Conservation (phyloP, 345 rosid genomes). For the Anastatica hierochuntica region DNA sequence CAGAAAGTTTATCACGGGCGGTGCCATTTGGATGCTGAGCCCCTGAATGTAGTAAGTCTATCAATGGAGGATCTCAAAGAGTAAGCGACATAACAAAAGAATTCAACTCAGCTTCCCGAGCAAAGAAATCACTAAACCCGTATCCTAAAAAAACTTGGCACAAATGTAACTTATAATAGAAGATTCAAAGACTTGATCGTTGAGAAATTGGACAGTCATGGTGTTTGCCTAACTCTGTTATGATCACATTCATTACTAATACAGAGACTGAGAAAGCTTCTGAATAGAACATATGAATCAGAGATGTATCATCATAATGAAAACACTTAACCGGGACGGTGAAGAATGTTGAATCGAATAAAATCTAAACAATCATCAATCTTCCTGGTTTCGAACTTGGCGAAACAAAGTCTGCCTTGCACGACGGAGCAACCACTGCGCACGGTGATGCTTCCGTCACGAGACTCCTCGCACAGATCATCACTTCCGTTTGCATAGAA, state of each 20-base stretch:
- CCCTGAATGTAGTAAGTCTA: constrained; percentile 43
- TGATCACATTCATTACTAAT: too few species aligned
- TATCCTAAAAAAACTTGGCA: neutral
- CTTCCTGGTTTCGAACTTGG: constrained; percentile 78
- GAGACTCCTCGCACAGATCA: constrained; percentile 23
- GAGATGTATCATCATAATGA: too few species aligned
- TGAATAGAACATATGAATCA: too few species aligned
- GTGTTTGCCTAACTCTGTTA: neutral
- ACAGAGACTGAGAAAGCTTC: too few species aligned
- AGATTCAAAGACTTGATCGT: neutral
- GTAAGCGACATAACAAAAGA: neutral
- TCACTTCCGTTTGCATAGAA: constrained; percentile 35
- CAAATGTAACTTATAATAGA: neutral
- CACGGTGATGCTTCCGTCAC: constrained; percentile 16
- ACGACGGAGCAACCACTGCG: constrained; percentile 23
- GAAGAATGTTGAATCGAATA: constrained; percentile 49
- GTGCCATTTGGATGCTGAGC: constrained; percentile 30
- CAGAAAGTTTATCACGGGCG: constrained; percentile 26
- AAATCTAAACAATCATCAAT: constrained; percentile 76
- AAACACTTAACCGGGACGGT: constrained; percentile 37
- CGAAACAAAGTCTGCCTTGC: constrained; percentile 67
- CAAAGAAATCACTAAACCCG: neutral
- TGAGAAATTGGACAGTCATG: neutral
- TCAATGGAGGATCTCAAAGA: too few species aligned
- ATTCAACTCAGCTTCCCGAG: neutral